Evolutionary conservation across 179 eudicot genomes (phyloP), one percentile per base, ranked within the genome.

Genomic region (Spergularia azorica): DNA sequence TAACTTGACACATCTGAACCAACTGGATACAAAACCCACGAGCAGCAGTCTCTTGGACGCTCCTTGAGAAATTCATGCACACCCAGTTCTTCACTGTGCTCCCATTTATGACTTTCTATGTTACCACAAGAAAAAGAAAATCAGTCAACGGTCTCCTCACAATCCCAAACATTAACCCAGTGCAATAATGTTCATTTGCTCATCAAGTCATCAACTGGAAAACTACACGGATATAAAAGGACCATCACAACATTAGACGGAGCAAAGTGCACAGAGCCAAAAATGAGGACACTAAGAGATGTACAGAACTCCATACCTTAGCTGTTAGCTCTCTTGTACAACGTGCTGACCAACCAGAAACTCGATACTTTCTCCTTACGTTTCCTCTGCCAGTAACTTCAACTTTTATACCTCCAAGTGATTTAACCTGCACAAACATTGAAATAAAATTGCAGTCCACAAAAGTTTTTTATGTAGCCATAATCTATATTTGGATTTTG

Each of bases 141-240:
- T 5, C 5, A 6, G 46, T 71, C 43, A 66, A 52, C 21, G 14
- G 16, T 5, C 67, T 32, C 55, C 16, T 8, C 6, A 43, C 9
- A 43, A 36, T n/a, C 36, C 16, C 57, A n/a, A n/a, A n/a, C n/a
- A n/a, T n/a, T n/a, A n/a, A n/a, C n/a, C n/a, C n/a, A n/a, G n/a
- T n/a, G n/a, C n/a, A n/a, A n/a, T n/a, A n/a, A 92, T 90, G 82
- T 89, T 92, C 85, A 83, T 89, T 80, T 88, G 87, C 81, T n/a
- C n/a, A n/a, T n/a, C n/a, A n/a, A n/a, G n/a, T 88, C 97, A 66
- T 92, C 97, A 39, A 92, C 88, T 11, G 97, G 97, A 79, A 92
- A 92, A 75, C 97, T 92, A 77, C 68, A 39, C 52, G 66, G 36
- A n/a, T n/a, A n/a, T n/a, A 55, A 48, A 17, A 74, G 73, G 4